Base-by-base conservation (phyloP, 192 early-diverging fungal species). In the Gaertneriomyces sp. region DNA sequence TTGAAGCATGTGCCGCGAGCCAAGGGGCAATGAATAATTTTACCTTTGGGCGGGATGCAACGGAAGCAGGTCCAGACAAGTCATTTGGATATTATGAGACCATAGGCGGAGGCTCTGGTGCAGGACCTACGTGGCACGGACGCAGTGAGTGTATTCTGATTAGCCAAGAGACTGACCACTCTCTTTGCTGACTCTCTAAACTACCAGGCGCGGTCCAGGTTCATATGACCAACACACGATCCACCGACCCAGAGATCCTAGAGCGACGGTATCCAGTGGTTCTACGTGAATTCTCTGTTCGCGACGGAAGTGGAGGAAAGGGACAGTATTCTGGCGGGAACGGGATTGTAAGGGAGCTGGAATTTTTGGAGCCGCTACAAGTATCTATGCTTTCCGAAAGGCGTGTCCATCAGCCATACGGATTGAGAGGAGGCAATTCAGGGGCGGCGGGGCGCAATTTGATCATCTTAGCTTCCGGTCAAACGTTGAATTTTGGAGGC, bases 1-100 rank as follows among this genome's bases (percentile, higher is more conserved):
- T 98, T 70, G 76, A 82, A 11, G 94, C 91, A 0, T 91, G 90
- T 60, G 93, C 93, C 4, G 94, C 96, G 0, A 90, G 88, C 19
- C 94, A 98, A 61, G 81, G 96, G 0, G 92, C 91, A 72, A 91
- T 89, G 82, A 98, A 98, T 82, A 98, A 98, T 65, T 77, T 98
- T 53, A 97, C 96, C 3, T 98, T 98, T 72, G 96, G 96, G 6
- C 87, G 79, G 66, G 25, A 33, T 33, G 25, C 25, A 33, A 33
- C 25, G 1, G 25, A 33, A 33, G 25, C 25, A 33, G 79, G 76
- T 68, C 92, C 91, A 11, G 83, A 84, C 57, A 83, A 89, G 3
- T 92, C 93, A 25, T 96, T 93, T 87, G 93, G 94, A 17, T 98
- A 98, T 68, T 96, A 96, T 75, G 94, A 98, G 73, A 97, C 94